These are phyloP conservation scores for Pythium graminicola DNA, from an alignment of 352 stramenopile genomes.

Conservation along the genomic window DNA sequence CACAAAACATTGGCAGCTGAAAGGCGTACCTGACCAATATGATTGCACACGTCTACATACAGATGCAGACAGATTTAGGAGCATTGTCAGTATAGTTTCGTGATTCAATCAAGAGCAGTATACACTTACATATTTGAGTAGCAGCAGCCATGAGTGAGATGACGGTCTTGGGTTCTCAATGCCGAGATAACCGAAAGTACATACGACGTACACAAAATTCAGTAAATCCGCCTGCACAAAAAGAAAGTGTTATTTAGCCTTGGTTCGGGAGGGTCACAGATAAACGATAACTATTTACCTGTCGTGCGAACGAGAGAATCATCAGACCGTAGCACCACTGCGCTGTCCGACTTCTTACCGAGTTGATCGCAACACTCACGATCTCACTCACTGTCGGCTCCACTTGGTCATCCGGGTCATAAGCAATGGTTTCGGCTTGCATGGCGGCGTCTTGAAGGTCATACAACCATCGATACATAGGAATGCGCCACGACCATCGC, in stretches of 20 bases:
- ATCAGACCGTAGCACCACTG: conserved; percentile 57
- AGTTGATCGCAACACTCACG: conserved; percentile 46
- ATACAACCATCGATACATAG: conserved; percentile 63
- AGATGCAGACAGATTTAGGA: too few species aligned
- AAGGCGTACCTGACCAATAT: conserved; percentile 68
- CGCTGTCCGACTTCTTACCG: conserved; percentile 58
- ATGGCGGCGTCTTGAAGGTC: conserved; percentile 66
- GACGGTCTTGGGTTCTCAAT: conserved; percentile 69
- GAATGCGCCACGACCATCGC: conserved; percentile 42
- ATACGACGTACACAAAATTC: conserved; percentile 71
- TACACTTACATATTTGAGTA: conserved; percentile 76
- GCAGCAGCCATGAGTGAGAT: conserved; percentile 53
- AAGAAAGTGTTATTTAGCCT: neutral
- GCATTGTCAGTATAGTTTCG: too few species aligned
- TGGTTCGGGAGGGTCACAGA: neutral
- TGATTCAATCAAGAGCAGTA: neutral
- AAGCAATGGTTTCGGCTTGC: conserved; percentile 53
- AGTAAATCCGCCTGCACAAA: conserved; percentile 56
- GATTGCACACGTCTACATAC: conserved; percentile 28
- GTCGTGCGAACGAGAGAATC: conserved; percentile 60
- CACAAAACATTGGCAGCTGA: conserved; percentile 81
- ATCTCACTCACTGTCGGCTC: conserved; percentile 60
- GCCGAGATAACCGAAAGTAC: conserved; percentile 60
- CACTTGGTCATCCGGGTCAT: conserved; percentile 73
- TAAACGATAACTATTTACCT: conserved; percentile 34